Evolutionary conservation across 2,329 filamentous ascomycete species (phyloP), one percentile per base, ranked within the genome.

Genomic region (Cadophora sp.): DNA sequence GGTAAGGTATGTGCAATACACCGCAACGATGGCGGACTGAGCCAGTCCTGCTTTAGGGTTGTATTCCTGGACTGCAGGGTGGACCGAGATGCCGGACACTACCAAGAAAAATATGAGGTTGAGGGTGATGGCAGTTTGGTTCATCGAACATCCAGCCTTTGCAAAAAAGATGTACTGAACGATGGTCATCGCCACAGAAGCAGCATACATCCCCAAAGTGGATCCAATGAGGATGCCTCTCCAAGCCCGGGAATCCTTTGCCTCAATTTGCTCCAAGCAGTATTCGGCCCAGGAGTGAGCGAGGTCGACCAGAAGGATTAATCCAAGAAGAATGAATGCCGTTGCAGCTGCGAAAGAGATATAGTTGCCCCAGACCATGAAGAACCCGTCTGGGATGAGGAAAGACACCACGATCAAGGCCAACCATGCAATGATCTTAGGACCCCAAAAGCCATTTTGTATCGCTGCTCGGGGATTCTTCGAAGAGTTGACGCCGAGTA

Each of bases 381-480:
- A 98, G 85, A 99, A 98, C 31, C 84, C 85, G 77, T 99, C 95
- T 19, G 96, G 96, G 67, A 99, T 97, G 76, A 99, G 88, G 84
- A 98, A 99, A 29, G 94, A 97, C 68, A 97, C 79, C 68, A 97
- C 92, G 69, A 98, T 89, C 73, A 98, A 87, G 16, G 85, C 89
- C 61, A 97, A 78, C 96, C 96, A 99, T 63, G 90, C 88, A 69
- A 97, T 88, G 68, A 99, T 86, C 83, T 99, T 99, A 56, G 96
- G 96, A 1, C 94, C 96, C 96, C 96, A 99, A 81, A 93, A 99
- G n/a, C 95, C 96, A 81, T 99, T 99, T 79, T 99, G 96, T 64
- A 99, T 87, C 22, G 89, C 87, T 1, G 96, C 94, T 72, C 96
- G 91, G 55, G 92, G 91, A 79, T 97, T 92, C 79, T 92, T 96